Percentiles rank a stretch among this genome's conserved stretches.
phyloP scores from a whole-genome alignment of 1,139 yeast genomes.

The Debaryomycetaceae sp. region DNA sequence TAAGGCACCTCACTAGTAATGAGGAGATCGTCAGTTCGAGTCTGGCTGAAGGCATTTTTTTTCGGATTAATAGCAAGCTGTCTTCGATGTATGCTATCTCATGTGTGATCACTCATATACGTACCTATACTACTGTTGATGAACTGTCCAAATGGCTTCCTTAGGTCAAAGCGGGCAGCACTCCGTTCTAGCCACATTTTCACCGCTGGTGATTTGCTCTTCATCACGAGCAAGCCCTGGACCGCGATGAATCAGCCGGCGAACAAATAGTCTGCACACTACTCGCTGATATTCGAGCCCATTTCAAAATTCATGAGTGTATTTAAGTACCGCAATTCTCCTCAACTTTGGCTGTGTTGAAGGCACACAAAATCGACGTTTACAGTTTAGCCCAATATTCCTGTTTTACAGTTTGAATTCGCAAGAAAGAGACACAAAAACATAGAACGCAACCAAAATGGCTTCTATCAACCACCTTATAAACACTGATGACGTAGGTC shows the following conservation, averaged over 20 bases:
- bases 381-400: not conserved
- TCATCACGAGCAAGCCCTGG: too few species aligned
- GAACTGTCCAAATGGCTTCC: too few species aligned
- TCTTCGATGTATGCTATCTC: too few species aligned
- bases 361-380: not conserved
- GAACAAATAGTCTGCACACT: not conserved
- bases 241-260: too few species aligned
- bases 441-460: constrained; percentile 4
- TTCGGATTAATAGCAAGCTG: not conserved
- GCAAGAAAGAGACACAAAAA: not conserved
- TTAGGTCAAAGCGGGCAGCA: too few species aligned
- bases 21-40: constrained; percentile 88
- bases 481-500: constrained; percentile 5
- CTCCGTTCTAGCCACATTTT: too few species aligned
- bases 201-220: too few species aligned
- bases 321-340: constrained; percentile 5
- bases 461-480: constrained; percentile 11
- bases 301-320: not conserved
- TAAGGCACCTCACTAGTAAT: constrained; percentile 91
- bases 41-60: constrained; percentile 70
- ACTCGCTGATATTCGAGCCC: not conserved
- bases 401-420: not conserved
- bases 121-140: too few species aligned
- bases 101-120: too few species aligned
- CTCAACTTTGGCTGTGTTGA: constrained; percentile 1